These are phyloP conservation scores for Trichoderma sp. DNA, from an alignment of 2,329 filamentous ascomycete genomes.

Conservation along the genomic window DNA sequence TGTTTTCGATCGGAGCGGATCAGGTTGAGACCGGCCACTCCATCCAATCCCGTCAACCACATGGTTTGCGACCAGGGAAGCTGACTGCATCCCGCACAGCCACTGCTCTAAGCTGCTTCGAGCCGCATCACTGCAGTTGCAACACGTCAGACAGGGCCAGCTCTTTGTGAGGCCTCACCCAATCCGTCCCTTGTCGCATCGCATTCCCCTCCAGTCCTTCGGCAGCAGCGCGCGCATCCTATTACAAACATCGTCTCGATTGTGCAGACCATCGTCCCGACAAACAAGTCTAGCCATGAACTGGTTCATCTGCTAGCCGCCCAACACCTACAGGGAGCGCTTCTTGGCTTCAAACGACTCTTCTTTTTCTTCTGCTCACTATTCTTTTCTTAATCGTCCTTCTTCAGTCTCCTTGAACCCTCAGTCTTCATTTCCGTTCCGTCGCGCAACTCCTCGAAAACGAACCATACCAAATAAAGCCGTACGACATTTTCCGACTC, in stretches of 20 bases:
- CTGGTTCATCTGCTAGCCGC: conserved; percentile 24
- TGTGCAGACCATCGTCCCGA: background rate
- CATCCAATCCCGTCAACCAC: background rate
- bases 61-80: conserved; percentile 6
- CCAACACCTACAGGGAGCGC: conserved; percentile 1
- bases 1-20: no score
- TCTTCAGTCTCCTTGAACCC: no score
- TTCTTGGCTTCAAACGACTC: background rate
- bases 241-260: no score
- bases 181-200: conserved; percentile 14
- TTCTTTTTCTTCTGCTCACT: background rate
- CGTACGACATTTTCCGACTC: background rate
- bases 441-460: background rate
- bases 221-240: no score
- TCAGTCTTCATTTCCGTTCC: background rate
- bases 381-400: background rate
- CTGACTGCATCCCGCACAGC: conserved; percentile 24
- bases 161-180: conserved; percentile 11
- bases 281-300: conserved; percentile 25
- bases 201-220: background rate
- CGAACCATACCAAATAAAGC: background rate
- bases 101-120: background rate
- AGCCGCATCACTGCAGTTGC: conserved; percentile 2
- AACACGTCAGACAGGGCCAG: conserved; percentile 23
- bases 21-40: no score